Percentiles rank a stretch among this genome's conserved stretches.
phyloP scores from a whole-genome alignment of 352 stramenopile species.

The Pythium vanterpoolii region DNA sequence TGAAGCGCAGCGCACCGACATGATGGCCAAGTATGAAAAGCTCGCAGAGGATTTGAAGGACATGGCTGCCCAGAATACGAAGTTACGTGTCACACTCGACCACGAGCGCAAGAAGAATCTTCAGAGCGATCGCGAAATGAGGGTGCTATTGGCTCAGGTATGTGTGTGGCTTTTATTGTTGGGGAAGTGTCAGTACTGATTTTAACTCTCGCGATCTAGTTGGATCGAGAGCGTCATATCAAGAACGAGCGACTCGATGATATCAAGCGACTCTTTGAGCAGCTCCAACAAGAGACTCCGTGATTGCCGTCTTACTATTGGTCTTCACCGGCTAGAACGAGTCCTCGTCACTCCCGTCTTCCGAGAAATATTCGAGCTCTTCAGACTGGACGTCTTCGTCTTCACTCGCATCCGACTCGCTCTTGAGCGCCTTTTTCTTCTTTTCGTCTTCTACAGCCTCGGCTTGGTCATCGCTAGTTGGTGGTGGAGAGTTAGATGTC shows the following conservation, averaged over 20 bases:
- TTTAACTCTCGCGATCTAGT: constrained; percentile 19
- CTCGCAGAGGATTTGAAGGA: constrained; percentile 40
- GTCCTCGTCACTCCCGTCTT: constrained; percentile 76
- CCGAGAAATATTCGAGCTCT: constrained; percentile 83
- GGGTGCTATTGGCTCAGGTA: constrained; percentile 59
- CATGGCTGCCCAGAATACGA: constrained; percentile 44
- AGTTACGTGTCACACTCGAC: constrained; percentile 42
- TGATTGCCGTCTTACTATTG: constrained; percentile 14
- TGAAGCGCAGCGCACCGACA: constrained; percentile 30
- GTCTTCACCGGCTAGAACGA: constrained; percentile 45
- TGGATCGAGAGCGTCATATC: constrained; percentile 61
- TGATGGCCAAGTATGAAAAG: constrained; percentile 41
- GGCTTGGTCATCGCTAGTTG: constrained; percentile 1
- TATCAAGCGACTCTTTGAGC: constrained; percentile 76
- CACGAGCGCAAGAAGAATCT: constrained; percentile 38
- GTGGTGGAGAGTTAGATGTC: not conserved
- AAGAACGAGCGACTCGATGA: constrained; percentile 71
- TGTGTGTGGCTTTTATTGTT: not conserved
- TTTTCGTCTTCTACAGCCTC: constrained; percentile 35
- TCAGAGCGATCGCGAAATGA: constrained; percentile 65
- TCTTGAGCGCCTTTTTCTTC: constrained; percentile 40
- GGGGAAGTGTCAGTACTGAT: not conserved
- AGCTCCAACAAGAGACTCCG: constrained; percentile 52
- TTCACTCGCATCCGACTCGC: constrained; percentile 51
- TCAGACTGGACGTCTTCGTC: constrained; percentile 67